phyloP scores from a whole-genome alignment of 257 asterid species.

The Scutellaria barbata region DNA sequence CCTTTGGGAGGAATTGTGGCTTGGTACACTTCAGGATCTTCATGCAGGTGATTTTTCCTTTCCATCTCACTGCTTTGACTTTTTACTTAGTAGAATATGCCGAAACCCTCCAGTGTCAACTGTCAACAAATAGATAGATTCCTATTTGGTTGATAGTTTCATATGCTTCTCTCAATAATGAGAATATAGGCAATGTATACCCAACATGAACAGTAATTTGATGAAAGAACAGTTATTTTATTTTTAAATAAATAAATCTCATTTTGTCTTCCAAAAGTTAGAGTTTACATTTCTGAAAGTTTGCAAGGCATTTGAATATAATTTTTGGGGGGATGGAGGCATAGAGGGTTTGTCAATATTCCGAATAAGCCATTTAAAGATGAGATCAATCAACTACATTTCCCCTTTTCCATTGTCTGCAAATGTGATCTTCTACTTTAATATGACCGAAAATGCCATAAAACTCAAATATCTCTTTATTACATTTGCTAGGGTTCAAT shows the following conservation, averaged over 20 bases:
- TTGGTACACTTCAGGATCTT: slow-evolving; percentile 98
- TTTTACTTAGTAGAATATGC: slow-evolving; percentile 33
- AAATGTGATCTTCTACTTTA: not conserved
- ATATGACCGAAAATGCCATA: not conserved
- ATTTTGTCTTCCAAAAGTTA: not conserved
- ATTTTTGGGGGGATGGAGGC: not conserved
- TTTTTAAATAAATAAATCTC: not conserved
- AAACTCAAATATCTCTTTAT: not conserved
- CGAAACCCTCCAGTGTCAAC: not conserved
- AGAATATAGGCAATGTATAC: not conserved
- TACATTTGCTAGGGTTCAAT: slow-evolving; percentile 8
- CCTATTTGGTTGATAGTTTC: not conserved
- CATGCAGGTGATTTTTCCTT: slow-evolving; percentile 68
- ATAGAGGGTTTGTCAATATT: not conserved
- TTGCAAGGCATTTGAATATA: not conserved
- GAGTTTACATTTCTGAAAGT: slow-evolving; percentile 5
- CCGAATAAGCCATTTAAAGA: not conserved
- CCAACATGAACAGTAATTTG: not conserved
- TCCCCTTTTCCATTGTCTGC: not conserved
- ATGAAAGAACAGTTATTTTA: not conserved
- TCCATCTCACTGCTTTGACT: slow-evolving; percentile 26
- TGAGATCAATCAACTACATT: not conserved
- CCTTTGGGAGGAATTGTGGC: slow-evolving; percentile 99
- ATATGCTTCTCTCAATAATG: not conserved
- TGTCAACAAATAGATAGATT: not conserved